Evolutionary conservation across 768 basidiomycete genomes (phyloP).

Genomic region (Tylopilus sp.): DNA sequence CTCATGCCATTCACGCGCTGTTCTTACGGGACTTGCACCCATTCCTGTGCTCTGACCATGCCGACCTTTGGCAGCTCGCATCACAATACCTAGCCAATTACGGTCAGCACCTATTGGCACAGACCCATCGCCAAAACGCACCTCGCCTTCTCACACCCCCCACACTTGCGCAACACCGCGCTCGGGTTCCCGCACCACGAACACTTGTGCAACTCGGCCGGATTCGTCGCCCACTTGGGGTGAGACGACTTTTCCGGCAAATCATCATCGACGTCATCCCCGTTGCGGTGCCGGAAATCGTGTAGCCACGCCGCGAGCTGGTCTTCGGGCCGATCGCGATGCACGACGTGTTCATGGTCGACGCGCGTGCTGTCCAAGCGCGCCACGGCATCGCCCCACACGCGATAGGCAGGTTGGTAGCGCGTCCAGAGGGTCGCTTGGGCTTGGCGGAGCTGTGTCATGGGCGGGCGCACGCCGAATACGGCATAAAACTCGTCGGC

Average conservation of each 20-base stretch:
- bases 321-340: conserved; percentile 46
- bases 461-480: conserved; percentile 44
- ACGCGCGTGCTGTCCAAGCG: conserved; percentile 32
- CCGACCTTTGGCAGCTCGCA: conserved; percentile 13
- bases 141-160: conserved; percentile 42
- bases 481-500: conserved; percentile 51
- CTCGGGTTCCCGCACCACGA: conserved; percentile 64
- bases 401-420: conserved; percentile 42
- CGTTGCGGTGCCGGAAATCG: conserved; percentile 41
- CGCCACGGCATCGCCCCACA: conserved; percentile 45
- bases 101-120: background rate
- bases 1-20: background rate
- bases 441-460: conserved; percentile 50
- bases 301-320: conserved; percentile 59
- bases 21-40: conserved; percentile 7
- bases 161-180: conserved; percentile 52
- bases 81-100: conserved; percentile 13
- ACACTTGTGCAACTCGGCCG: conserved; percentile 54
- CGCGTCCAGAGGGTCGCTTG: conserved; percentile 48
- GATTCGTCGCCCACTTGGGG: conserved; percentile 46
- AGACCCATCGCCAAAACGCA: conserved; percentile 14
- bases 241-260: conserved; percentile 33
- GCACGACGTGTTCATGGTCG: conserved; percentile 30
- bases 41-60: conserved; percentile 15
- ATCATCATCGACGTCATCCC: conserved; percentile 32